Evolutionary conservation across 2,329 filamentous ascomycete species (phyloP).

Genomic region (Diplodia scrobiculata): DNA sequence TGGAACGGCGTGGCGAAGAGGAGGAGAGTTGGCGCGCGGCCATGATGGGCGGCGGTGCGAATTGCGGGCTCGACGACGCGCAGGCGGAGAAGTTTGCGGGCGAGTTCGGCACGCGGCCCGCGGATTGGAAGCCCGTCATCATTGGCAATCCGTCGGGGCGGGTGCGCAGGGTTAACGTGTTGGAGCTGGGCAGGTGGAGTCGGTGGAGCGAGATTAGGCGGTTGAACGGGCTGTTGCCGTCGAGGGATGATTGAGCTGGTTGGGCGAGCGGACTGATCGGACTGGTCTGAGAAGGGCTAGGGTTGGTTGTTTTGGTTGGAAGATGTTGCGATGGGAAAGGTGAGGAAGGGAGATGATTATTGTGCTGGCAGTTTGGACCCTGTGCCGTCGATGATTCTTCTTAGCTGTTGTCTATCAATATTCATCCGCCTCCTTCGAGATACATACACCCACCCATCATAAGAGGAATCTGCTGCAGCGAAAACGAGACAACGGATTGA

Average conservation of each 20-base stretch:
- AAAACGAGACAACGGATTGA: too few relatives aligned
- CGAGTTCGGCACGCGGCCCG: slow-evolving; percentile 43
- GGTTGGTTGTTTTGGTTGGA: too few relatives aligned
- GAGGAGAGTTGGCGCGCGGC: slow-evolving; percentile 56
- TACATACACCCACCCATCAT: too few relatives aligned
- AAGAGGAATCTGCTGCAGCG: too few relatives aligned
- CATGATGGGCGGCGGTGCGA: slow-evolving; percentile 46
- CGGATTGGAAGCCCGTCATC: slow-evolving; percentile 69
- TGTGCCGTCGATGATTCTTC: too few relatives aligned
- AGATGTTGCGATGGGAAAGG: too few relatives aligned
- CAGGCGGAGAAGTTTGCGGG: slow-evolving; percentile 47
- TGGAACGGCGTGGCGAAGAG: slow-evolving; percentile 47
- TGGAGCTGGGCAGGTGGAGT: slow-evolving; percentile 69
- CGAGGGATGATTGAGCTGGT: background rate
- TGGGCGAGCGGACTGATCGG: too few relatives aligned
- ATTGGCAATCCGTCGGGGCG: slow-evolving; percentile 72
- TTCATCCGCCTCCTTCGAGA: too few relatives aligned
- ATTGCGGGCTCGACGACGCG: slow-evolving; percentile 40
- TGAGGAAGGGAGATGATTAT: too few relatives aligned
- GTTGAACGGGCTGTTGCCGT: slow-evolving; percentile 42
- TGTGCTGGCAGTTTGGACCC: too few relatives aligned
- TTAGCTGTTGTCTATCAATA: too few relatives aligned
- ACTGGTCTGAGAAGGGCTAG: too few relatives aligned
- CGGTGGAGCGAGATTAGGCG: slow-evolving; percentile 71
- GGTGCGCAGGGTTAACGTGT: slow-evolving; percentile 67